Percentiles rank a stretch among this genome's conserved stretches.
These are phyloP conservation scores for Eremochloa ophiuroides DNA, from an alignment of 176 grass and related monocot species.

Conservation along the genomic window DNA sequence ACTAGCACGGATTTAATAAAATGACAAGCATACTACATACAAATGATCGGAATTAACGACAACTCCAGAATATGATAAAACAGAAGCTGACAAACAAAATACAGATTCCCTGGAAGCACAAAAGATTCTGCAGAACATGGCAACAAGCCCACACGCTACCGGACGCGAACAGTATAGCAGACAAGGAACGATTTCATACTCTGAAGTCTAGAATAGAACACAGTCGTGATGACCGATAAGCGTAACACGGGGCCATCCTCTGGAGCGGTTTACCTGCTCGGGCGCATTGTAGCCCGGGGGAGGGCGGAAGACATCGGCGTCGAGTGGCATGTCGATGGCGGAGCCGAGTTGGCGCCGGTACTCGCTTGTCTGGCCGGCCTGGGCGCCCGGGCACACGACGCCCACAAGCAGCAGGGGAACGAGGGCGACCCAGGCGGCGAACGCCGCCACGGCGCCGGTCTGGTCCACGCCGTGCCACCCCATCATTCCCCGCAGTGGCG, in stretches of 20 bases:
- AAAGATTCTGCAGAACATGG: neutral
- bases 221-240: neutral
- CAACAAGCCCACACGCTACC: neutral
- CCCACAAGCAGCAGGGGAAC: conserved; percentile 9
- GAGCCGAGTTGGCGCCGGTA: conserved; percentile 57
- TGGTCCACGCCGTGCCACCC: neutral
- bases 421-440: neutral
- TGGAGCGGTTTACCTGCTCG: conserved; percentile 48
- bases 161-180: neutral
- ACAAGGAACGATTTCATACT: neutral
- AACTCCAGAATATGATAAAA: neutral
- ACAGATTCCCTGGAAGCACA: neutral
- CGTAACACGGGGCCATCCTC: neutral
- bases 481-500: conserved; percentile 23
- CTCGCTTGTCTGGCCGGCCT: conserved; percentile 46
- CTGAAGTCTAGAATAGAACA: neutral
- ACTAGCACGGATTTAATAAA: neutral
- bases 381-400: conserved; percentile 12
- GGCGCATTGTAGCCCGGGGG: conserved; percentile 71
- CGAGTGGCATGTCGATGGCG: conserved; percentile 77
- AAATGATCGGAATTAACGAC: neutral
- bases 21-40: neutral
- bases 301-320: conserved; percentile 69
- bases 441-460: neutral
- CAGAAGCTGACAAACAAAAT: neutral